Evolutionary conservation across 805 yeast genomes (phyloP), one percentile per base, ranked within the genome.

Genomic region (Cyberlindnera americana): DNA sequence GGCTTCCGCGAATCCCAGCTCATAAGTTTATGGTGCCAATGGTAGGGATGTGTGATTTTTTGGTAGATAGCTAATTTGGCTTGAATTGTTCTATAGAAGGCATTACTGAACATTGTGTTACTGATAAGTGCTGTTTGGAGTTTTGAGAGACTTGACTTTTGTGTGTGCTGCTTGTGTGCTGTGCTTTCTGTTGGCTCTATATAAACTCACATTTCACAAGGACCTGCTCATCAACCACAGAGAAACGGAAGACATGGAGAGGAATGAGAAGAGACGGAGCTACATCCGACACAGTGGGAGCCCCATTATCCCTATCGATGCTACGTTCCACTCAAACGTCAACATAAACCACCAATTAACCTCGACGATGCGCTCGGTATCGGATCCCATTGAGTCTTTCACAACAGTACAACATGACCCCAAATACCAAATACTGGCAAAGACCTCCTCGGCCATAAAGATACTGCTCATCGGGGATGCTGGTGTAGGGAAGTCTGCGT

Each of bases 401-500:
- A 38, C 33, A 37, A 37, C 42, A 2, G 51, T 49, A 3, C 46
- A 48, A 15, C 58, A 55, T 29, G 43, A 48, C 15, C 50, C 48
- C 1, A 43, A 46, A n/a, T 50, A 46, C 28, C 38, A 31, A 19
- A 19, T 41, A 3, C 40, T 38, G 3, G 24, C 38, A 1, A 52
- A 45, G 41, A 46, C 59, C 1, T 41, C 52, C 1, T 52, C 58
- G 3, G 47, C 54, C 23, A 57, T 65, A 35, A 70, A 70, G 45
- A 40, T 69, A 5, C 48, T 70, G 9, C 52, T 69, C 5, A 58
- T 71, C 21, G 76, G 77, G 3, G 70, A 70, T 33, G 67, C 74
- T 2, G 69, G 72, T 11, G 75, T 72, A 3, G 77, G 77, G 1
- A 72, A 72, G 44, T 66, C 74, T 8, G 73, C 76, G 1, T 57